phyloP scores from a whole-genome alignment of 1,284 basidiomycete species.

The Inonotus obliquus region DNA sequence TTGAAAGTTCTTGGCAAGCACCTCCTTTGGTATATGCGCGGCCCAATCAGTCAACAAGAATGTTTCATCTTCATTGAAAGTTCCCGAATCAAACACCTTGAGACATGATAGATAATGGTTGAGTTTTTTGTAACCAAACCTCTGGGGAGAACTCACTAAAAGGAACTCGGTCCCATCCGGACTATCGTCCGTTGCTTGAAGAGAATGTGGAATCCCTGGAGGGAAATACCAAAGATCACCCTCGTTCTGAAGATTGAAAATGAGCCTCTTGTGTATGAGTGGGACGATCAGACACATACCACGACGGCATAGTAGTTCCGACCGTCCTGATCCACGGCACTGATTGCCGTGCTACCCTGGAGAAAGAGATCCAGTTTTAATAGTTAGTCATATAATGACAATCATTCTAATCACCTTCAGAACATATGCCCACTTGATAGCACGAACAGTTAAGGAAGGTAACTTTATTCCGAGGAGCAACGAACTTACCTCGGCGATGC shows the following conservation, averaged over 20 bases:
- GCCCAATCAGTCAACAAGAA: slow-evolving; percentile 49
- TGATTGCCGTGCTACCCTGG: slow-evolving; percentile 58
- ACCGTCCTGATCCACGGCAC: slow-evolving; percentile 56
- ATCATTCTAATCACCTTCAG: slow-evolving; percentile 38
- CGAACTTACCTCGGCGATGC: slow-evolving; percentile 51
- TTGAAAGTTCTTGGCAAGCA: slow-evolving; percentile 52
- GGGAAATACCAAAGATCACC: slow-evolving; percentile 63
- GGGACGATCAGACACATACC: not conserved
- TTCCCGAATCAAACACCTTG: slow-evolving; percentile 42
- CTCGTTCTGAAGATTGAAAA: slow-evolving; percentile 22
- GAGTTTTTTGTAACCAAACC: not conserved
- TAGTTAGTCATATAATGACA: not conserved
- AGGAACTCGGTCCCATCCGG: slow-evolving; percentile 64
- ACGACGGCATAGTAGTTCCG: slow-evolving; percentile 35
- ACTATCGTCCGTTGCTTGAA: slow-evolving; percentile 57
- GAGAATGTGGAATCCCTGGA: slow-evolving; percentile 55
- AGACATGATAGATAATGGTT: not conserved
- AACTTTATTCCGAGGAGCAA: slow-evolving; percentile 21
- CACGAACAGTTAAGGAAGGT: slow-evolving; percentile 23
- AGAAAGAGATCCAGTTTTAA: not conserved
- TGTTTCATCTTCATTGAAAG: slow-evolving; percentile 53
- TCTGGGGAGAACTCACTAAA: slow-evolving; percentile 38
- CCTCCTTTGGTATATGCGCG: slow-evolving; percentile 44
- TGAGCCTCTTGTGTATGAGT: slow-evolving; percentile 10
- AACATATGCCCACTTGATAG: slow-evolving; percentile 58